phyloP scores from a whole-genome alignment of 257 asterid species.

The Buddleja alternifolia region DNA sequence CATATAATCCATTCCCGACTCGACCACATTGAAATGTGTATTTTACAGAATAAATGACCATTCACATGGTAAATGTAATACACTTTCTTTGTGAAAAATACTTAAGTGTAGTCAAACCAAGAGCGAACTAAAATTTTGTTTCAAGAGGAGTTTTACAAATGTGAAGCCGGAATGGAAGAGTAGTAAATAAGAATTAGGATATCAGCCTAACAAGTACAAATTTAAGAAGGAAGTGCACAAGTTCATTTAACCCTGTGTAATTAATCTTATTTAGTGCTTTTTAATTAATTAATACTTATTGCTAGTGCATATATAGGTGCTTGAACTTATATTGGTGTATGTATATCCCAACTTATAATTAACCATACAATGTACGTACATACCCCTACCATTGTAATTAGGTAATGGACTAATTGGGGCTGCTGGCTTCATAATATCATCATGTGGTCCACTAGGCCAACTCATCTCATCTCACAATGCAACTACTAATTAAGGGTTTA shows the following conservation, averaged over 20 bases:
- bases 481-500: slow-evolving; percentile 3
- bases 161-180: no score
- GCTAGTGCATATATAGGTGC: neutral
- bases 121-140: no score
- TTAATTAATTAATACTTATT: neutral
- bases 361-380: neutral
- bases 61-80: no score
- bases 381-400: neutral
- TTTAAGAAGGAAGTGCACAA: no score
- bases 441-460: slow-evolving; percentile 35
- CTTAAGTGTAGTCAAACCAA: no score
- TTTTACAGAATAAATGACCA: no score
- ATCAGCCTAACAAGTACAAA: no score
- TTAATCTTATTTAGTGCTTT: neutral
- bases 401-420: neutral
- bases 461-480: slow-evolving; percentile 23
- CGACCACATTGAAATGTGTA: no score
- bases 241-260: neutral
- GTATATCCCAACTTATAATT: neutral
- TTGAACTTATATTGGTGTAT: neutral
- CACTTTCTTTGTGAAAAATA: no score
- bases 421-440: slow-evolving; percentile 7
- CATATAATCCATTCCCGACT: no score
- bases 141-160: no score
- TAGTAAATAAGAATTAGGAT: no score